phyloP scores from a whole-genome alignment of 352 stramenopile genomes.

The Peronospora farinosa region DNA sequence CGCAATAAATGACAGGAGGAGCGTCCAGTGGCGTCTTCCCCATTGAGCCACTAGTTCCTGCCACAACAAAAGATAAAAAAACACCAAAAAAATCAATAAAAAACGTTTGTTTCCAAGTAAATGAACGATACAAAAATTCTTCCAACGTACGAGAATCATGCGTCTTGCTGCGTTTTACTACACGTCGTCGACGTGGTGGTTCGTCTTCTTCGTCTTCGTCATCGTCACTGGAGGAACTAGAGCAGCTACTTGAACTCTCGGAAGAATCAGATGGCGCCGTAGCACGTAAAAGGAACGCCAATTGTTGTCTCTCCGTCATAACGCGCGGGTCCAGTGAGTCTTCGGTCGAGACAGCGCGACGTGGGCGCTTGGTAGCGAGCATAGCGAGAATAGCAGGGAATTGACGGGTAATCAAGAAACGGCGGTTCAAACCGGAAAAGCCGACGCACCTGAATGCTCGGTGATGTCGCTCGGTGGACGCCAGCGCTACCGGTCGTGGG shows the following conservation, averaged over 20 bases:
- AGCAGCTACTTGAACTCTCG: slow-evolving; percentile 22
- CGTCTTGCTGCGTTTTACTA: slow-evolving; percentile 28
- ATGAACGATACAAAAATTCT: slow-evolving; percentile 4
- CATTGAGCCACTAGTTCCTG: slow-evolving; percentile 8
- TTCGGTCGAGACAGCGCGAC: slow-evolving; percentile 22
- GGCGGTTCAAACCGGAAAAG: neutral
- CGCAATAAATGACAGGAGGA: slow-evolving; percentile 31
- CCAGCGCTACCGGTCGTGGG: slow-evolving; percentile 21
- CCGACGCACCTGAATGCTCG: slow-evolving; percentile 23
- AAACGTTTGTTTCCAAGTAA: slow-evolving; percentile 1
- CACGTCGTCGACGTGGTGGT: slow-evolving; percentile 18
- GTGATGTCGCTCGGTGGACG: slow-evolving; percentile 26
- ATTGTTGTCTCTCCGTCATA: slow-evolving; percentile 81
- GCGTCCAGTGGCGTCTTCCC: slow-evolving; percentile 24
- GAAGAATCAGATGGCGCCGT: slow-evolving; percentile 53
- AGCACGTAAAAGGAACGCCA: slow-evolving; percentile 73
- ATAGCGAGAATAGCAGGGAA: slow-evolving; percentile 6
- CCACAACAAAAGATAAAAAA: slow-evolving; percentile 2
- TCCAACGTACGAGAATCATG: slow-evolving; percentile 20
- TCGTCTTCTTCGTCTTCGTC: slow-evolving; percentile 30
- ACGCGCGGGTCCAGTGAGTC: slow-evolving; percentile 46
- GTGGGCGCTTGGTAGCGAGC: slow-evolving; percentile 27
- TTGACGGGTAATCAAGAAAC: neutral
- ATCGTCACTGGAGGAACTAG: slow-evolving; percentile 29
- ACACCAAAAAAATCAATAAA: slow-evolving; percentile 5